Percentiles rank a stretch among this genome's conserved stretches.
Evolutionary conservation across 768 basidiomycete species (phyloP).

Genomic region (Phlebiopsis gigantea): DNA sequence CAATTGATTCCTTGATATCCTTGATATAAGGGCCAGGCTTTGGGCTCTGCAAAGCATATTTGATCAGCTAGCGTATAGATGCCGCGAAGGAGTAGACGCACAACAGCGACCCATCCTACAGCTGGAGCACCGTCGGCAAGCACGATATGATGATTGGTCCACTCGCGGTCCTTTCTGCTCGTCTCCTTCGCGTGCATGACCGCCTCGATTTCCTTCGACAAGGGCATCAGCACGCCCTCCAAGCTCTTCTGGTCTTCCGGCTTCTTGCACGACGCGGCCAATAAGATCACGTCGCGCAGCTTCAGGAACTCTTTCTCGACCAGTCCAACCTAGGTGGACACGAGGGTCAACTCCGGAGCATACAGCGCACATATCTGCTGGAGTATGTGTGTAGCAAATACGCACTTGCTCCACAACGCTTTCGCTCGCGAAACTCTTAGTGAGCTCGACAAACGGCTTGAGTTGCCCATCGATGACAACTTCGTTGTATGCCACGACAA

Average conservation of each 20-base stretch:
- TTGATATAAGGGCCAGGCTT: conserved; percentile 78
- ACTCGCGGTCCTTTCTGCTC: conserved; percentile 73
- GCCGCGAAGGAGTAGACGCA: conserved; percentile 34
- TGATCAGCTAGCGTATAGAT: neutral
- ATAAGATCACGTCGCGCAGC: conserved; percentile 62
- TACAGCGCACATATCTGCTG: no score
- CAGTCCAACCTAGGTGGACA: conserved; percentile 69
- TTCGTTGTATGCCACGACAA: conserved; percentile 70
- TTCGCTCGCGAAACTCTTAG: conserved; percentile 62
- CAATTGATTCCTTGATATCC: conserved; percentile 80
- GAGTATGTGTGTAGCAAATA: no score
- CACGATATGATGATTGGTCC: conserved; percentile 74
- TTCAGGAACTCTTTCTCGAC: conserved; percentile 63
- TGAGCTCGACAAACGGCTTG: conserved; percentile 68
- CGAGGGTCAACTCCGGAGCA: no score
- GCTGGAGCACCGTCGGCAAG: conserved; percentile 78
- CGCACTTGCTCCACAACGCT: conserved; percentile 75
- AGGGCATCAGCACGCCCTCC: conserved; percentile 59
- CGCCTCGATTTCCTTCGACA: conserved; percentile 67
- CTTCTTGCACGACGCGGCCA: conserved; percentile 72
- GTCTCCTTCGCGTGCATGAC: conserved; percentile 81
- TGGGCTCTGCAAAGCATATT: conserved; percentile 38
- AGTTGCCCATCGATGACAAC: conserved; percentile 68
- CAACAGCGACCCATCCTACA: conserved; percentile 85
- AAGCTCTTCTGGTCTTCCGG: conserved; percentile 49